phyloP scores from a whole-genome alignment of 805 yeast genomes.

The Ogataea paraovalis region DNA sequence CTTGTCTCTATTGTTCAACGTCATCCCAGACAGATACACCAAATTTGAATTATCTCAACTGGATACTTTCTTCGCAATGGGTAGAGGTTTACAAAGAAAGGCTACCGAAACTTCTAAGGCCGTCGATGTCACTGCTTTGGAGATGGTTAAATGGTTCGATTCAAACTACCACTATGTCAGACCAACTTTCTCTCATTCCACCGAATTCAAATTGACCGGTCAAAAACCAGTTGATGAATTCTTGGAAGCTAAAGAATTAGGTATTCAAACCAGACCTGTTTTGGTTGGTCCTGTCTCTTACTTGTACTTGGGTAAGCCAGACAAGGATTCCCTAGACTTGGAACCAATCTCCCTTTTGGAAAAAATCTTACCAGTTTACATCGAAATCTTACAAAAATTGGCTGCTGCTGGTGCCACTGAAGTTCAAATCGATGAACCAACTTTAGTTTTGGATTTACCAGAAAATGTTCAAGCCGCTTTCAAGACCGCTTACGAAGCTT shows the following conservation, averaged over 20 bases:
- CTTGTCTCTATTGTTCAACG: constrained; percentile 88
- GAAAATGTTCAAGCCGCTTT: constrained; percentile 77
- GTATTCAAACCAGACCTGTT: constrained; percentile 97
- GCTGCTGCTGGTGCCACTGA: constrained; percentile 91
- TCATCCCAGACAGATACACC: constrained; percentile 94
- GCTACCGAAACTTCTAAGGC: constrained; percentile 83
- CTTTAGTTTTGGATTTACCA: constrained; percentile 89
- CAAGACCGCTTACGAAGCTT: constrained; percentile 80
- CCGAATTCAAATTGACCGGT: constrained; percentile 94
- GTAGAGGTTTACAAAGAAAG: constrained; percentile 98
- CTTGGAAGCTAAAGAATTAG: constrained; percentile 95
- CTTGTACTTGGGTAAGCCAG: constrained; percentile 95
- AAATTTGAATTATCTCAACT: constrained; percentile 83
- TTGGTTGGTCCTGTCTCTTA: constrained; percentile 94
- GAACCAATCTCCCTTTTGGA: constrained; percentile 88
- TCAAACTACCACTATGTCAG: constrained; percentile 99
- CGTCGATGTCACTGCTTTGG: constrained; percentile 97
- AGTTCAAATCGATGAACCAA: constrained; percentile 98
- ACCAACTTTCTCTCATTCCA: constrained; percentile 95
- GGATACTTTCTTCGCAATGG: constrained; percentile 97
- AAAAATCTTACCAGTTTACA: constrained; percentile 90
- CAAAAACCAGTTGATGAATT: constrained; percentile 95
- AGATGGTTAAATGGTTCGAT: constrained; percentile 99
- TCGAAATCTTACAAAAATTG: constrained; percentile 81
- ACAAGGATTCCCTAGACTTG: constrained; percentile 93